Percentiles rank a stretch among this genome's conserved stretches.
phyloP scores from a whole-genome alignment of 495 filamentous ascomycete genomes.

The Neurospora sp. region DNA sequence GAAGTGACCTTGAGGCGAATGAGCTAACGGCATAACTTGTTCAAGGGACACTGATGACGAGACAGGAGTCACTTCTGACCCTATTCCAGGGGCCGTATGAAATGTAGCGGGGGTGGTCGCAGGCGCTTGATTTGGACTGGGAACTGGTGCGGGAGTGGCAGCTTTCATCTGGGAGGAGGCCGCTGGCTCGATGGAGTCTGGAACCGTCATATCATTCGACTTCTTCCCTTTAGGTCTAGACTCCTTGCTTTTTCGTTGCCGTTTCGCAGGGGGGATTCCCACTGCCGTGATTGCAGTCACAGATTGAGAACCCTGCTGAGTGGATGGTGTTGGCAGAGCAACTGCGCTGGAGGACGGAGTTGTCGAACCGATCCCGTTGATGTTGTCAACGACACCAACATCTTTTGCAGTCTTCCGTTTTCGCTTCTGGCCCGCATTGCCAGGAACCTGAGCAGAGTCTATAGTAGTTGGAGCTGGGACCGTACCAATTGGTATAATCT shows the following conservation, averaged over 20 bases:
- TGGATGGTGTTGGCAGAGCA: not conserved
- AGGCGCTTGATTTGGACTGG: not conserved
- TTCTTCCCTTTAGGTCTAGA: constrained; percentile 3
- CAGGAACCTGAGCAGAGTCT: constrained; percentile 1
- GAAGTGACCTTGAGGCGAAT: constrained; percentile 15
- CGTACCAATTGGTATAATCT: constrained; percentile 3
- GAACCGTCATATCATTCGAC: not conserved
- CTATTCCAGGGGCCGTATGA: not conserved
- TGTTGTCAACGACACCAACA: not conserved
- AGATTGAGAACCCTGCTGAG: not conserved
- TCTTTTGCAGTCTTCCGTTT: constrained; percentile 17
- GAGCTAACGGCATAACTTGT: constrained; percentile 8
- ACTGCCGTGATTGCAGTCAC: not conserved
- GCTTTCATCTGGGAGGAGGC: not conserved
- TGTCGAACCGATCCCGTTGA: not conserved
- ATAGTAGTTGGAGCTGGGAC: constrained; percentile 2
- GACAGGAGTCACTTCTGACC: not conserved
- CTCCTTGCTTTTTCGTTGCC: constrained; percentile 16
- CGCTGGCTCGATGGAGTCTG: not conserved
- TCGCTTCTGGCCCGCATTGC: constrained; percentile 13
- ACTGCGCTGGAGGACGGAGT: not conserved
- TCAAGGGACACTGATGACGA: constrained; percentile 5
- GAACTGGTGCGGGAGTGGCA: not conserved
- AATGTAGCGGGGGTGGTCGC: not conserved
- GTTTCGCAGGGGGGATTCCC: constrained; percentile 13